These are phyloP conservation scores for Geotrichum klebahnii DNA, from an alignment of 1,139 yeast genomes.

Conservation along the genomic window DNA sequence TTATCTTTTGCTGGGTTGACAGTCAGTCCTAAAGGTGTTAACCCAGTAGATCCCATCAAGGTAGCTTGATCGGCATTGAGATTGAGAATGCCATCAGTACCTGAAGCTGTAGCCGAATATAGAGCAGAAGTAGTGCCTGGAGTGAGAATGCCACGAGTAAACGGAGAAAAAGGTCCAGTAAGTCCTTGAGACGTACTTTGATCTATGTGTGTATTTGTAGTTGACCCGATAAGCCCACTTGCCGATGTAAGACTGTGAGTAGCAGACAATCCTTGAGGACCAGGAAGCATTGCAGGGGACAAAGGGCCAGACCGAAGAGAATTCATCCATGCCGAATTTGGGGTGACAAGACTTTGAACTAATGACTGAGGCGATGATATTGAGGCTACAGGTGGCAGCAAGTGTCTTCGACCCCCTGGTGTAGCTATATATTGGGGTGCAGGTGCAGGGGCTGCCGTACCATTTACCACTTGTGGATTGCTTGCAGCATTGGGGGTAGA, in stretches of 20 bases:
- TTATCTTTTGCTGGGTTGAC: background rate
- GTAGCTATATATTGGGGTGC: constrained; percentile 27
- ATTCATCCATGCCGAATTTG: constrained; percentile 29
- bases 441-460: constrained; percentile 27
- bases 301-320: constrained; percentile 36
- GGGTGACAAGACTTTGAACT: constrained; percentile 21
- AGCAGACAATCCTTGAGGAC: constrained; percentile 28
- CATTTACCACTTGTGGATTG: constrained; percentile 20
- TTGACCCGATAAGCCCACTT: constrained; percentile 5
- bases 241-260: background rate
- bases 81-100: constrained; percentile 40
- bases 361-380: constrained; percentile 38
- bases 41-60: constrained; percentile 19
- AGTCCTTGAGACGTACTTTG: constrained; percentile 10
- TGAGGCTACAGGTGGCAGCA: constrained; percentile 39
- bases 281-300: constrained; percentile 38
- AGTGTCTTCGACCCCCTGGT: constrained; percentile 35
- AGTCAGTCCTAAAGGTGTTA: constrained; percentile 19
- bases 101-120: constrained; percentile 41
- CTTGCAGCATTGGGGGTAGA: constrained; percentile 21
- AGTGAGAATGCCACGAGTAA: constrained; percentile 23
- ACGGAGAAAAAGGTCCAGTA: constrained; percentile 34
- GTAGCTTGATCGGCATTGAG: constrained; percentile 24
- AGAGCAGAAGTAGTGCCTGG: constrained; percentile 38
- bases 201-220: constrained; percentile 18